Base-by-base conservation (phyloP, 2,329 filamentous ascomycete species). In the Zymoseptoria ardabiliae region DNA sequence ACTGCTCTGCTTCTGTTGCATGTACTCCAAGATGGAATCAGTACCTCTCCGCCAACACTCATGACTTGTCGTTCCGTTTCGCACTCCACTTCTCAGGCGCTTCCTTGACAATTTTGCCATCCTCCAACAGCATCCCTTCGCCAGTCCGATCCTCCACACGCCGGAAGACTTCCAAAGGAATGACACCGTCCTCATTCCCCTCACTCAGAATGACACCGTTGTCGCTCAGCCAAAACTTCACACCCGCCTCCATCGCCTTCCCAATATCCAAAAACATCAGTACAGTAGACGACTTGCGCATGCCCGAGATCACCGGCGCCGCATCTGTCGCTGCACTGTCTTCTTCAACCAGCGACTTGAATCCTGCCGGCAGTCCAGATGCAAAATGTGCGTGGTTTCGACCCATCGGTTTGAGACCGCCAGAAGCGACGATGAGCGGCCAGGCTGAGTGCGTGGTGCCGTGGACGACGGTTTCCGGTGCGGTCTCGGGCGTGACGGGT, bases 301-400 rank as follows among this genome's bases (percentile, higher is more conserved):
- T 74, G 10, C 73, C 73, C 3, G 72, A 74, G 19, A 74, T 73
- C 49, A 95, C 75, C 74, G 94, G 87, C 5, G 89, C 88, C 4
- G 62, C 59, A 13, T 50, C 56, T 25, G 57, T 58, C 54, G 35
- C 51, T 53, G 41, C 59, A 50, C 52, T 30, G 50, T 61, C 58
- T 2, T 70, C 67, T 55, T 61, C 69, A 30, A 58, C 70, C 66
- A 62, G 74, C 58, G 48, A 77, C 68, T 65, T 71, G 66, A 79
- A 78, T 0, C 75, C 76, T 4, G 68, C 68, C 4, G 89, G 85
- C 11, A 92, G 77, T 0, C 90, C 91, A 5, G 85, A 84, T 2
- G 90, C 89, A 71, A 94, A 96, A 75, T 99, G 94, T 25, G 97
- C 87, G 70, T 97, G 93, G 63, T 89, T 95, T 57, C 94, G 77